These are phyloP conservation scores for Nigrospora sphaerica DNA, from an alignment of 2,329 filamentous ascomycete genomes.

Conservation along the genomic window DNA sequence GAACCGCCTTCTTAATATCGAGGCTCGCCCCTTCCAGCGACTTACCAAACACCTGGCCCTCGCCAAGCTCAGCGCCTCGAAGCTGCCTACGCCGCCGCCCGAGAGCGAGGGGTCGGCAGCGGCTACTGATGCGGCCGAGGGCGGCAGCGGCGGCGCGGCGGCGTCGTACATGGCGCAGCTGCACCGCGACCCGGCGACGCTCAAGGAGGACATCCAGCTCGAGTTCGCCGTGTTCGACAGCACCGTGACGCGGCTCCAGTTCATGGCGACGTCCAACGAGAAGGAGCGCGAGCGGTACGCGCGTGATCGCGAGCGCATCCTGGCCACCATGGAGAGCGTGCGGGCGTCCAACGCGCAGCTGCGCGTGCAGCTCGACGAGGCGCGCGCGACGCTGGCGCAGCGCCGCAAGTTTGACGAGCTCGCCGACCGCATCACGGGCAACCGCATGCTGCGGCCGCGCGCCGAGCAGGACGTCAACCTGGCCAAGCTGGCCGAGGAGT, in stretches of 20 bases:
- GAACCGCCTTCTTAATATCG: slow-evolving; percentile 76
- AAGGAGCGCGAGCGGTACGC: slow-evolving; percentile 79
- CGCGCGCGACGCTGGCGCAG: slow-evolving; percentile 66
- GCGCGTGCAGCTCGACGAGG: slow-evolving; percentile 67
- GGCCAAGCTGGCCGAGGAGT: slow-evolving; percentile 80
- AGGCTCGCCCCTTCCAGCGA: slow-evolving; percentile 87
- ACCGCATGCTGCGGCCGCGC: slow-evolving; percentile 71
- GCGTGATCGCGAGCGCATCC: slow-evolving; percentile 70
- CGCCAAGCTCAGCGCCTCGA: slow-evolving; percentile 41
- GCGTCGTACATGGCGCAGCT: slow-evolving; percentile 21
- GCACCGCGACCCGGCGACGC: slow-evolving; percentile 42
- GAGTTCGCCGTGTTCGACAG: slow-evolving; percentile 87
- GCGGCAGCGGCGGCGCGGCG: slow-evolving; percentile 4
- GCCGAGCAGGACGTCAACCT: slow-evolving; percentile 75
- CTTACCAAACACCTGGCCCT: slow-evolving; percentile 76
- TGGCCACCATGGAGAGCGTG: slow-evolving; percentile 70
- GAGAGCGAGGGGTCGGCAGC: slow-evolving; percentile 33
- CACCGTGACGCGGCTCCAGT: slow-evolving; percentile 80
- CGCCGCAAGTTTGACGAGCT: slow-evolving; percentile 84
- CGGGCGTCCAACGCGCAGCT: slow-evolving; percentile 67
- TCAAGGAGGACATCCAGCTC: slow-evolving; percentile 76
- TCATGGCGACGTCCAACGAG: slow-evolving; percentile 75
- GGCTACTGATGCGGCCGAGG: slow-evolving; percentile 7
- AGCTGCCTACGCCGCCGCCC: slow-evolving; percentile 60
- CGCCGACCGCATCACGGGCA: slow-evolving; percentile 78